Evolutionary conservation across 2,329 filamentous ascomycete genomes (phyloP), one percentile per base, ranked within the genome.

Genomic region (Epichloe gansuensis): DNA sequence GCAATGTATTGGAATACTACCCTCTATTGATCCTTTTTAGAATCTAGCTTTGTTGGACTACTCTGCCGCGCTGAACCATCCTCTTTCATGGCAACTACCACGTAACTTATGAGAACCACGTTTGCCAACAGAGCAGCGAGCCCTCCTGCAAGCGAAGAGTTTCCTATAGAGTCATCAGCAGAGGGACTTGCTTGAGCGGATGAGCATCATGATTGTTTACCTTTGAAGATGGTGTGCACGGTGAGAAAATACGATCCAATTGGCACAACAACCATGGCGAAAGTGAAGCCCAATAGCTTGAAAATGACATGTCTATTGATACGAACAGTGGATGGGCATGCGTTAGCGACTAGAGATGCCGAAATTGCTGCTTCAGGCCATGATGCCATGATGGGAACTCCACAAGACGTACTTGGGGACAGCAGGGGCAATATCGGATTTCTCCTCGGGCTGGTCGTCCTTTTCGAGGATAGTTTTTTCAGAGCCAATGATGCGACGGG

Each of bases 111-210:
- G 49, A 98, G 73, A 3, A 98, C 89, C 2, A 94, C 78, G 61
- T 98, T 98, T 12, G 93, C 93, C 66, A 94, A 82, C 49, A 97
- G 71, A 21, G 93, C 93, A 1, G 93, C 93, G 36, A 86, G 73
- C 0, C 81, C 89, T 13, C 90, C 93, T 3, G 90, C 89, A 60
- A 82, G 91, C 2, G 90, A 95, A 13, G 89, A 79, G 68, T 95
- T 95, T 59, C 89, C 91, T 95, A 23, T 5, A 51, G 15, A 12
- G 21, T 6, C 15, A 36, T 52, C 3, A 52, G 51, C 13, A 27
- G 38, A 38, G 27, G n/a, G 5, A 44, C 13, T 15, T 47, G 8
- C n/a, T 17, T 23, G 12, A 5, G 15, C 11, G 35, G 38, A 51
- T 42, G 53, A 48, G 43, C 48, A 47, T 38, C 48, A 38, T 51